These are phyloP conservation scores for Xylariaceae sp. DNA, from an alignment of 2,329 filamentous ascomycete genomes.

Conservation along the genomic window DNA sequence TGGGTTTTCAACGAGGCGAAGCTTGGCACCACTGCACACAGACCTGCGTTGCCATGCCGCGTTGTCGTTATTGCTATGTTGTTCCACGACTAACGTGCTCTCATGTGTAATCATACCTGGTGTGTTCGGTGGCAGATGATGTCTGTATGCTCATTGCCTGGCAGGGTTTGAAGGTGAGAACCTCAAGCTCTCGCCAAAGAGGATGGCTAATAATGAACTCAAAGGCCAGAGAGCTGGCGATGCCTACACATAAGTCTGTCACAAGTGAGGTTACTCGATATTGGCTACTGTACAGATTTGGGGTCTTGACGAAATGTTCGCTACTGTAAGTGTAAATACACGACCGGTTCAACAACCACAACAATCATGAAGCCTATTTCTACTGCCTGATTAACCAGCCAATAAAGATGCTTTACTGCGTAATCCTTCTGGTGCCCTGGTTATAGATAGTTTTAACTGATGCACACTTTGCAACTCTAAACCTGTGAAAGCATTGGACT, in stretches of 20 bases:
- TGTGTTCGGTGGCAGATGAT: not conserved
- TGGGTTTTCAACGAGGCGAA: slow-evolving; percentile 6
- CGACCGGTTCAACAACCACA: not conserved
- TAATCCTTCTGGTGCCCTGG: not conserved
- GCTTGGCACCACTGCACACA: slow-evolving; percentile 13
- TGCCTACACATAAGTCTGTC: too few relatives aligned
- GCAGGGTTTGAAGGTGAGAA: not conserved
- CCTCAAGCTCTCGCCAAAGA: not conserved
- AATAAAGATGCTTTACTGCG: not conserved
- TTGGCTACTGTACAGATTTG: not conserved
- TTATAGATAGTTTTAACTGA: not conserved
- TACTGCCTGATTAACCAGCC: not conserved
- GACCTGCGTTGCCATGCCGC: slow-evolving; percentile 7
- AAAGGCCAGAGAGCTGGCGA: not conserved
- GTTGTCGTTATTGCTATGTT: not conserved
- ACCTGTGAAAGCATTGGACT: not conserved
- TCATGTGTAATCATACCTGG: not conserved
- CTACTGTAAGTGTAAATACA: not conserved
- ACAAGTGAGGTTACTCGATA: too few relatives aligned
- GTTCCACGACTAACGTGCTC: not conserved
- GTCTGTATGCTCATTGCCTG: not conserved
- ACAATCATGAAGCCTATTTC: not conserved
- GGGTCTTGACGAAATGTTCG: not conserved
- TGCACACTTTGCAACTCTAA: not conserved
- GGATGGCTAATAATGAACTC: not conserved